Percentiles rank a stretch among this genome's conserved stretches.
These are phyloP conservation scores for Leccinum variicolor DNA, from an alignment of 768 basidiomycete genomes.

Conservation along the genomic window DNA sequence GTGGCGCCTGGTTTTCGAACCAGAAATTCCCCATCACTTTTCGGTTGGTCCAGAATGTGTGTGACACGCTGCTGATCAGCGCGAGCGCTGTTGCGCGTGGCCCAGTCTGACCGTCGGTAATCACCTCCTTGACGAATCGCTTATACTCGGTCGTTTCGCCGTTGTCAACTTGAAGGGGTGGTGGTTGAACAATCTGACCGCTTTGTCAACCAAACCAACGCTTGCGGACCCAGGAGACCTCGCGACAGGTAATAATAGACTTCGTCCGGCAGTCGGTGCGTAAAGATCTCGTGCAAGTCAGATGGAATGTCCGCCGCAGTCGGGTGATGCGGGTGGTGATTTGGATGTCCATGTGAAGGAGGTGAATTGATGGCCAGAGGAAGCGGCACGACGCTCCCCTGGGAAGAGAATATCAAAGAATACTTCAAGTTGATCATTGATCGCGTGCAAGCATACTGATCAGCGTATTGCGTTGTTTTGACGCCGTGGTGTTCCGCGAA, in stretches of 20 bases:
- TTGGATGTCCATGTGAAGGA: conserved; percentile 46
- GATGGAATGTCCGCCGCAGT: conserved; percentile 85
- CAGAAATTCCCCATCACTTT: conserved; percentile 74
- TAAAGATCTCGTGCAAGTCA: conserved; percentile 94
- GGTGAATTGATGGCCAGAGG: conserved; percentile 61
- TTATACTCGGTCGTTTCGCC: conserved; percentile 95
- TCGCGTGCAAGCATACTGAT: conserved; percentile 85
- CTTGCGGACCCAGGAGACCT: conserved; percentile 83
- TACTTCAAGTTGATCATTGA: conserved; percentile 93
- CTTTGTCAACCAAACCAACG: conserved; percentile 93
- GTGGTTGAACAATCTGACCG: conserved; percentile 79
- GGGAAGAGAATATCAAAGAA: conserved; percentile 84
- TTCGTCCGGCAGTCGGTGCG: conserved; percentile 92
- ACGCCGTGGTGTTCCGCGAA: conserved; percentile 80
- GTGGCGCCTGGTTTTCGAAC: conserved; percentile 57
- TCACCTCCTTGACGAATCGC: conserved; percentile 92
- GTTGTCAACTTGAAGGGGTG: conserved; percentile 90
- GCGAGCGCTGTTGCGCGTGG: no score
- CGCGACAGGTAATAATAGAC: conserved; percentile 96
- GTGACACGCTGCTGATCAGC: conserved; percentile 77
- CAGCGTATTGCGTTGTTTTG: conserved; percentile 73
- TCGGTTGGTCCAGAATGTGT: conserved; percentile 77
- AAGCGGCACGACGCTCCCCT: conserved; percentile 77
- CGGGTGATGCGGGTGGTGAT: conserved; percentile 61
- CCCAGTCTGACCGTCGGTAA: conserved; percentile 92